Percentiles rank a stretch among this genome's conserved stretches.
phyloP scores from a whole-genome alignment of 345 rosid genomes.

The Theobroma cacao region DNA sequence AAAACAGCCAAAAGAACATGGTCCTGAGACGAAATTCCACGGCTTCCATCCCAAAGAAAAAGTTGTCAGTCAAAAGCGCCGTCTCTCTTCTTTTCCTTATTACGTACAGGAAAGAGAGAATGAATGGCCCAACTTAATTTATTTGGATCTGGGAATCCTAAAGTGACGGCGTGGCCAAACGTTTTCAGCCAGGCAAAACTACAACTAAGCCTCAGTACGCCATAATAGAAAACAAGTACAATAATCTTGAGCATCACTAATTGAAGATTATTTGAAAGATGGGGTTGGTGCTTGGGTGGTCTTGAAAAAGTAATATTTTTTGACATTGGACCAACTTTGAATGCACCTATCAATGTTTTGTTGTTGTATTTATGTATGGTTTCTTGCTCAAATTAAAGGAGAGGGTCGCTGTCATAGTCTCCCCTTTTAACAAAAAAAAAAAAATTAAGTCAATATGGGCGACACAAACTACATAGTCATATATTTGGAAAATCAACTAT shows the following conservation, averaged over 20 bases:
- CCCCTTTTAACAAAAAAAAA: too few relatives aligned
- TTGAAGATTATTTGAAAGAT: not conserved
- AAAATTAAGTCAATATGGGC: conserved; percentile 16
- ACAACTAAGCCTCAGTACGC: too few relatives aligned
- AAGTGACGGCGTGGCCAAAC: not conserved
- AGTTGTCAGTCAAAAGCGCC: conserved; percentile 18
- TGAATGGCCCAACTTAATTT: too few relatives aligned
- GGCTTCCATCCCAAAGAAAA: not conserved
- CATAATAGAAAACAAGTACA: too few relatives aligned
- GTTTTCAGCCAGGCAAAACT: not conserved
- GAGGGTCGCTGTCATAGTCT: not conserved
- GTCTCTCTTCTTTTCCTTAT: not conserved
- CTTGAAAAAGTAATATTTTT: not conserved
- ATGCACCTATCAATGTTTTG: not conserved
- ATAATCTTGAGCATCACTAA: not conserved
- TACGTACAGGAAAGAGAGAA: too few relatives aligned
- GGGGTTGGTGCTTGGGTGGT: not conserved
- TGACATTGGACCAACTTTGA: not conserved
- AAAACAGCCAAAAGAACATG: not conserved
- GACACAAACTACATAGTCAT: not conserved
- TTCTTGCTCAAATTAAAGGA: not conserved
- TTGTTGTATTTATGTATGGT: not conserved
- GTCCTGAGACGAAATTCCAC: not conserved
- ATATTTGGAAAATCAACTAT: not conserved
- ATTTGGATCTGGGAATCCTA: not conserved